Evolutionary conservation across 352 stramenopile genomes (phyloP).

Genomic region (Pythium vanterpoolii): DNA sequence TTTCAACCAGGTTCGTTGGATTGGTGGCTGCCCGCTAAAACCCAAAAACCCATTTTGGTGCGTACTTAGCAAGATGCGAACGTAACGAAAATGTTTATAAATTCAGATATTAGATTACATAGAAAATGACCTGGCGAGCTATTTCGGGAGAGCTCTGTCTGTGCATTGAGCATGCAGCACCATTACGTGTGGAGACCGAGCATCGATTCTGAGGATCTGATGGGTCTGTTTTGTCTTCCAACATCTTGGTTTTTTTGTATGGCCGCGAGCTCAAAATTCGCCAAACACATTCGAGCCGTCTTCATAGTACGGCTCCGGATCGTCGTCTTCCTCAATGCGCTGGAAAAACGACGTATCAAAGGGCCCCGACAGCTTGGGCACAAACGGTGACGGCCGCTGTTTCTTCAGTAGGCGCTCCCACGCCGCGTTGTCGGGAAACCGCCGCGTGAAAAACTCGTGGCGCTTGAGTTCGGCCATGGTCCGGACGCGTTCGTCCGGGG

Average conservation of each 20-base stretch:
- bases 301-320: slow-evolving; percentile 63
- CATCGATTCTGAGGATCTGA: too few relatives aligned
- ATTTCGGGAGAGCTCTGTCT: too few relatives aligned
- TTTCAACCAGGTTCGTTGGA: background rate
- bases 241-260: too few relatives aligned
- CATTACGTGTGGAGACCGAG: too few relatives aligned
- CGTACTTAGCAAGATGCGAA: background rate
- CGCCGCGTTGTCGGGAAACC: slow-evolving; percentile 29
- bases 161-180: too few relatives aligned
- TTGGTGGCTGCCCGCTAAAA: slow-evolving; percentile 18
- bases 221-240: too few relatives aligned
- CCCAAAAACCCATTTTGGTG: slow-evolving; percentile 15
- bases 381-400: slow-evolving; percentile 50
- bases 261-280: slow-evolving; percentile 39
- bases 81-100: background rate
- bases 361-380: slow-evolving; percentile 50
- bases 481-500: slow-evolving; percentile 32
- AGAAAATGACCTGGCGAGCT: slow-evolving; percentile 12
- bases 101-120: slow-evolving; percentile 3
- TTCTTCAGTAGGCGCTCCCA: slow-evolving; percentile 46
- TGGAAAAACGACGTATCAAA: slow-evolving; percentile 78
- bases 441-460: slow-evolving; percentile 52
- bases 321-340: slow-evolving; percentile 50
- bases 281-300: slow-evolving; percentile 67
- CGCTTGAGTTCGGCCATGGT: slow-evolving; percentile 52